Evolutionary conservation across 495 filamentous ascomycete genomes (phyloP).

Genomic region (Echria macrotheca): DNA sequence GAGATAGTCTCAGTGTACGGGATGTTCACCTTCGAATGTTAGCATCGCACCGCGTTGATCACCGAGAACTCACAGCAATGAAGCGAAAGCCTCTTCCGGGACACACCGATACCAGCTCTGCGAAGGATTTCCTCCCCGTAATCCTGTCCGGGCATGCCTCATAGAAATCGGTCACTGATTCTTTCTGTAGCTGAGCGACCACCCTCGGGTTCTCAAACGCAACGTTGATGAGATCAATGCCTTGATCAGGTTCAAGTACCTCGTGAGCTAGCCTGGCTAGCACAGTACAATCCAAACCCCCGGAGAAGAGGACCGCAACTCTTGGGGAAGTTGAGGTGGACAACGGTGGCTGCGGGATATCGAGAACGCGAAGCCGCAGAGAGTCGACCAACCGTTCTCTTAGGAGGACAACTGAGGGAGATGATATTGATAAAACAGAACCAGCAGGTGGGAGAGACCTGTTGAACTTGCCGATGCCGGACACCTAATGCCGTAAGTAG

Average conservation of each 20-base stretch:
- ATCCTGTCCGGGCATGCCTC: conserved; percentile 84
- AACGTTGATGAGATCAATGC: conserved; percentile 88
- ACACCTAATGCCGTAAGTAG: conserved; percentile 47
- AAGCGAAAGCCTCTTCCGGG: conserved; percentile 74
- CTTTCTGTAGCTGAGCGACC: conserved; percentile 32
- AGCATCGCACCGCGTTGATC: background rate
- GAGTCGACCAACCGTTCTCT: conserved; percentile 57
- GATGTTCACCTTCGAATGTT: conserved; percentile 60
- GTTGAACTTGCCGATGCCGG: conserved; percentile 60
- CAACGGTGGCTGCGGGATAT: conserved; percentile 61
- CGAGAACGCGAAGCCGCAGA: conserved; percentile 56
- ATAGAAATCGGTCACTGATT: conserved; percentile 45
- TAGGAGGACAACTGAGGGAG: conserved; percentile 52
- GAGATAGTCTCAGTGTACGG: conserved; percentile 68
- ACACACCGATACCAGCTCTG: conserved; percentile 67
- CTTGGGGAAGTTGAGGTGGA: no score
- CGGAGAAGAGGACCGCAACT: conserved; percentile 86
- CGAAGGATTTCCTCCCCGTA: conserved; percentile 71
- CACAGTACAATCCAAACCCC: conserved; percentile 87
- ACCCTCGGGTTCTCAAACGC: conserved; percentile 92
- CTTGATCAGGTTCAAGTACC: conserved; percentile 57
- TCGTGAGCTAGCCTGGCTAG: conserved; percentile 82
- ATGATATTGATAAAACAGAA: conserved; percentile 38
- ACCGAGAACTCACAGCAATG: conserved; percentile 47
- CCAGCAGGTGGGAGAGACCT: conserved; percentile 38